Evolutionary conservation across 805 yeast genomes (phyloP), one percentile per base, ranked within the genome.

Genomic region (Saccharomycopsis lassenensis): DNA sequence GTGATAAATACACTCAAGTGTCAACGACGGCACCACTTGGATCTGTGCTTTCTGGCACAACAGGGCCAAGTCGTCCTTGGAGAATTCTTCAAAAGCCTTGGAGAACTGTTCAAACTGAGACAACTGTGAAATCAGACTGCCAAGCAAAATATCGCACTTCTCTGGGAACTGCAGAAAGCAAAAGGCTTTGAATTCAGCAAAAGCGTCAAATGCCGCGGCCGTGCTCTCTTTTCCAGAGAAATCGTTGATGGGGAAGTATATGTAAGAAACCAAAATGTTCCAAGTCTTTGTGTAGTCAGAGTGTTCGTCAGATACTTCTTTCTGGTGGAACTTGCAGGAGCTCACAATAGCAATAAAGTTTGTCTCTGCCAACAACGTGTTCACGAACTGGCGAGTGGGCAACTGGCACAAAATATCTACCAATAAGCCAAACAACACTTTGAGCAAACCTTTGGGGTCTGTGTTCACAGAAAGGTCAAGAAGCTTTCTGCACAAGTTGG

Each of bases 201-300:
- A 8, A 6, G 18, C 12, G 4, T 7, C 7, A 17, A n/a, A 16
- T 6, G 10, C 18, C 6, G 4, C 14, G n/a, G 21, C 27, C 7
- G 24, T 6, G n/a, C 27, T 11, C 7, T 24, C 17, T 4, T 23
- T 25, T 16, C 31, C 41, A 15, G 14, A 4, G 24, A 57, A 51
- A 32, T 63, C 69, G 38, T 62, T 56, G 8, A 65, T 45, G 4
- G 68, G 66, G 43, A 54, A 61, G 40, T 56, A 44, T 6, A 58
- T 35, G 23, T 48, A 51, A 26, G 50, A 43, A 12, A 45, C 41
- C 6, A 57, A 37, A 5, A 43, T 27, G 5, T 35, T 19, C 4
- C 27, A 23, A 8, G 37, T 7, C 28, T 32, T 16, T 16, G 36
- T 2, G 30, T 35, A 31, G 23, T 18, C 4, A 23, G 29, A 29